These are phyloP conservation scores for Grosmannia huntii DNA, from an alignment of 2,329 filamentous ascomycete genomes.

Conservation along the genomic window DNA sequence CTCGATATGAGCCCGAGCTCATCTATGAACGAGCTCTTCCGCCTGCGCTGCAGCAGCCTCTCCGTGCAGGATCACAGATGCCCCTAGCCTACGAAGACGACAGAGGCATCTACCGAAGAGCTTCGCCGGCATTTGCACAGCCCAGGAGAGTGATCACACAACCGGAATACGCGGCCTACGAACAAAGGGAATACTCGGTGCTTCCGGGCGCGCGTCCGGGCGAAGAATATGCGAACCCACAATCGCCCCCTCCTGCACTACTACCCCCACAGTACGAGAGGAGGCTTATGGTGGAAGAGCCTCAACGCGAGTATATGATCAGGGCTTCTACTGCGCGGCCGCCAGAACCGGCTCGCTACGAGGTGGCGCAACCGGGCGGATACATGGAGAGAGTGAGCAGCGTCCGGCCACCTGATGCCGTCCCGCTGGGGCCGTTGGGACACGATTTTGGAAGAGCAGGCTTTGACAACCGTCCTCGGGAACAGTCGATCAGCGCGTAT, in stretches of 20 bases:
- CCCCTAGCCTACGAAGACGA: conserved; percentile 38
- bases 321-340: conserved; percentile 43
- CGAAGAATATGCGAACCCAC: conserved; percentile 32
- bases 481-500: neutral
- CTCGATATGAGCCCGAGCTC: conserved; percentile 11
- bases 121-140: conserved; percentile 34
- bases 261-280: neutral
- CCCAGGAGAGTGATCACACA: conserved; percentile 48
- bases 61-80: conserved; percentile 38
- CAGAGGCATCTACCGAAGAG: conserved; percentile 33
- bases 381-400: conserved; percentile 32
- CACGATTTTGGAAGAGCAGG: neutral
- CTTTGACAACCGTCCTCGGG: neutral
- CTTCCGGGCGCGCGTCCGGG: conserved; percentile 30
- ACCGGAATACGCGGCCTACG: conserved; percentile 35
- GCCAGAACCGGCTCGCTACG: conserved; percentile 20
- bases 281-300: neutral
- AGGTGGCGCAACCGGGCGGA: conserved; percentile 7
- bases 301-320: conserved; percentile 35
- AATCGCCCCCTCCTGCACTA: conserved; percentile 10
- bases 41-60: conserved; percentile 7
- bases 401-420: conserved; percentile 32
- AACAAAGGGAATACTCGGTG: conserved; percentile 42
- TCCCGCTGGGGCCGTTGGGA: neutral
- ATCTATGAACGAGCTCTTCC: conserved; percentile 52